phyloP scores from a whole-genome alignment of 2,329 filamentous ascomycete genomes.

The Nigrospora sphaerica region DNA sequence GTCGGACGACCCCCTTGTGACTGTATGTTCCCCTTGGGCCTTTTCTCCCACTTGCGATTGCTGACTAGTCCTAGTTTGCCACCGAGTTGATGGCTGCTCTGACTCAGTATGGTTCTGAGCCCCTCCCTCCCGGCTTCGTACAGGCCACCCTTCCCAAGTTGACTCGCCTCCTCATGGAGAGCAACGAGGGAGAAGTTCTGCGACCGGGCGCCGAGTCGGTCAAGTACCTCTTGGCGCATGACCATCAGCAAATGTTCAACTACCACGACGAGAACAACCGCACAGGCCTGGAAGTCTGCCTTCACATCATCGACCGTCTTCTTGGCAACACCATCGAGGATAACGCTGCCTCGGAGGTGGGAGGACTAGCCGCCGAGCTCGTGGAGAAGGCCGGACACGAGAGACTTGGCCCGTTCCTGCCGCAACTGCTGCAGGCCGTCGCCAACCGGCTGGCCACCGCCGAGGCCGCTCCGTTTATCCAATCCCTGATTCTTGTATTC shows the following conservation, averaged over 20 bases:
- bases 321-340: conserved; percentile 82
- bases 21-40: conserved; percentile 35
- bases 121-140: conserved; percentile 81
- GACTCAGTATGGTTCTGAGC: conserved; percentile 74
- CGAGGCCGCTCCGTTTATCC: conserved; percentile 82
- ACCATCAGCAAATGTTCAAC: conserved; percentile 80
- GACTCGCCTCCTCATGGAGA: conserved; percentile 72
- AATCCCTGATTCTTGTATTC: conserved; percentile 92
- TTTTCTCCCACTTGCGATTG: background rate
- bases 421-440: conserved; percentile 82
- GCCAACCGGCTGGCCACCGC: conserved; percentile 78
- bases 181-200: conserved; percentile 80
- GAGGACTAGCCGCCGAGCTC: conserved; percentile 85
- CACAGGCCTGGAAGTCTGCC: conserved; percentile 78
- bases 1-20: conserved; percentile 76
- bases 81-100: conserved; percentile 77
- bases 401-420: conserved; percentile 80
- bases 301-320: conserved; percentile 88
- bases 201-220: conserved; percentile 80
- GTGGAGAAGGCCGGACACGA: conserved; percentile 94
- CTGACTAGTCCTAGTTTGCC: conserved; percentile 49
- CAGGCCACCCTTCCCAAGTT: conserved; percentile 81
- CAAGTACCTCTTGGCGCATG: conserved; percentile 84
- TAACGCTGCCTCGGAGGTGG: conserved; percentile 91
- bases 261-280: conserved; percentile 79